These are phyloP conservation scores for Collybia sordida DNA, from an alignment of 768 basidiomycete species.

Conservation along the genomic window DNA sequence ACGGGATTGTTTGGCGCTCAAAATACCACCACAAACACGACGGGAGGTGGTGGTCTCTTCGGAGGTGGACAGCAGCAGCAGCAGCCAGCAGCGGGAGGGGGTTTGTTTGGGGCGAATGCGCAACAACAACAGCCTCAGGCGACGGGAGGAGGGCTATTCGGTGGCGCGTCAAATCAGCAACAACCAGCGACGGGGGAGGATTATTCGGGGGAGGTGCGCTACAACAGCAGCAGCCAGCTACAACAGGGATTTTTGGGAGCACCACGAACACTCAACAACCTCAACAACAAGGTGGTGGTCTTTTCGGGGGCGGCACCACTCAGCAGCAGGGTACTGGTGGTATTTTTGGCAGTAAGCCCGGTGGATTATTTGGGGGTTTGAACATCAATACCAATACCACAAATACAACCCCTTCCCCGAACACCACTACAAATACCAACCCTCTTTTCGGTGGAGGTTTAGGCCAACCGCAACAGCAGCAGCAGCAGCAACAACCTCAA, in stretches of 20 bases:
- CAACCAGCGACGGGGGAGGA: conserved; percentile 9
- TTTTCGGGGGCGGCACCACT: conserved; percentile 26
- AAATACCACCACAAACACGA: conserved; percentile 9
- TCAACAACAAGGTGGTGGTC: conserved; percentile 19
- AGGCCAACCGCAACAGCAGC: conserved; percentile 25
- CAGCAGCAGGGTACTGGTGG: conserved; percentile 11
- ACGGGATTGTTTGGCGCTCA: conserved; percentile 10
- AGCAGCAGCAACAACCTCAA: conserved; percentile 21
- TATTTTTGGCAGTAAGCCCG: conserved; percentile 16
- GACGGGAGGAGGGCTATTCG: conserved; percentile 21
- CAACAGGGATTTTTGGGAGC: conserved; percentile 30
- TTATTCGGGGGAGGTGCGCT: conserved; percentile 24
- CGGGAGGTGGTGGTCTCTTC: conserved; percentile 17
- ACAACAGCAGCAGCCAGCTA: conserved; percentile 14
- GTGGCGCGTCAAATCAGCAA: conserved; percentile 13
- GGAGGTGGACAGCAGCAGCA: conserved; percentile 19
- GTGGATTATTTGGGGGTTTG: conserved; percentile 24
- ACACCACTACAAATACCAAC: conserved; percentile 19
- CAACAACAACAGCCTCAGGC: conserved; percentile 18
- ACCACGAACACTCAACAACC: conserved; percentile 14
- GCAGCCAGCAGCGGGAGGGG: conserved; percentile 18
- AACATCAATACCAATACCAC: conserved; percentile 25
- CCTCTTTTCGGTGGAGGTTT: conserved; percentile 22
- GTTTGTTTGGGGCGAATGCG: conserved; percentile 22
- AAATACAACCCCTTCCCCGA: conserved; percentile 24